phyloP scores from a whole-genome alignment of 164 flowering plant genomes.

The Kalanchoe fedtschenkoi region DNA sequence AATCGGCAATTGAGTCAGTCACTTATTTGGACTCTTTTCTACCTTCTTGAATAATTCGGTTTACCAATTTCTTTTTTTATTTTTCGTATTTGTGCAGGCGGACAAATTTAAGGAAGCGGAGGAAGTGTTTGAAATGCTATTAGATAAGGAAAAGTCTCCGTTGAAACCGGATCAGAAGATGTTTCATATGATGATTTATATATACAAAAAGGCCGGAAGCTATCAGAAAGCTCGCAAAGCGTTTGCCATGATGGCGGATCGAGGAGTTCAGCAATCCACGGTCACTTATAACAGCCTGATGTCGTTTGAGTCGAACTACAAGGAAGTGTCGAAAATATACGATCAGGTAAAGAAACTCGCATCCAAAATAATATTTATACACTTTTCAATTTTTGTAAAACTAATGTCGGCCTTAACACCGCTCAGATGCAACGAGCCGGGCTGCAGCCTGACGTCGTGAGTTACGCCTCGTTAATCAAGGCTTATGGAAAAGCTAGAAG shows the following conservation, averaged over 20 bases:
- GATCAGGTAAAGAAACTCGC: slow-evolving; percentile 53
- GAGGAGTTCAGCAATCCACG: slow-evolving; percentile 67
- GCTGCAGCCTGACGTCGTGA: slow-evolving; percentile 82
- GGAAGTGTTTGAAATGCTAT: slow-evolving; percentile 58
- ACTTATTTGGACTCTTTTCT: too few species aligned
- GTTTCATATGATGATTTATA: slow-evolving; percentile 98
- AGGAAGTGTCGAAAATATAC: slow-evolving; percentile 82
- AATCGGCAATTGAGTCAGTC: too few species aligned
- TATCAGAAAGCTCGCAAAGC: slow-evolving; percentile 72
- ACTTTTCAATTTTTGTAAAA: neutral
- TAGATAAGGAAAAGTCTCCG: slow-evolving; percentile 46
- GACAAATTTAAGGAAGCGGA: slow-evolving; percentile 82
- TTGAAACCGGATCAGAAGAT: slow-evolving; percentile 89
- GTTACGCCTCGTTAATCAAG: slow-evolving; percentile 75
- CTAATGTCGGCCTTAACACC: slow-evolving; percentile 14
- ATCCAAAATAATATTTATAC: neutral
- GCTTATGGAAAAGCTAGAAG: slow-evolving; percentile 97
- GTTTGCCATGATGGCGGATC: slow-evolving; percentile 62
- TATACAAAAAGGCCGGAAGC: slow-evolving; percentile 76
- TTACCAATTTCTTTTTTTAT: neutral
- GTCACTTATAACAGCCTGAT: slow-evolving; percentile 88
- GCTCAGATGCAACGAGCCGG: slow-evolving; percentile 92
- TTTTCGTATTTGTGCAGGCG: slow-evolving; percentile 36
- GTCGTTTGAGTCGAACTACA: slow-evolving; percentile 87
- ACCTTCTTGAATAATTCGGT: neutral